phyloP scores from a whole-genome alignment of 495 filamentous ascomycete genomes.

The Schizothecium vesticola region DNA sequence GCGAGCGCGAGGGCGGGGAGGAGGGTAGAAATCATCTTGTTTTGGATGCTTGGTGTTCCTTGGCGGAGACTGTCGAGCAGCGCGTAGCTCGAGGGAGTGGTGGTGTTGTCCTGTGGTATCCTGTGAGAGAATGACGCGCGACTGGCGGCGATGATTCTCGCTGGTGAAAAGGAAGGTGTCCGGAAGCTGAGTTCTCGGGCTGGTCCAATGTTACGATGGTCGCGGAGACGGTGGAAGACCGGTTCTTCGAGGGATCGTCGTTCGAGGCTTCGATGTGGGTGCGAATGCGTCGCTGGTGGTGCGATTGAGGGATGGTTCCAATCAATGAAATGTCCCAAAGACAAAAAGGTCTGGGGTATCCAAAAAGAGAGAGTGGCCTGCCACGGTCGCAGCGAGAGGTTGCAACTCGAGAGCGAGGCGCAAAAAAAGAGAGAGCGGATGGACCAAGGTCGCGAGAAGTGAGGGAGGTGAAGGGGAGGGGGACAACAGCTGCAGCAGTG shows the following conservation, averaged over 20 bases:
- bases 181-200: not conserved
- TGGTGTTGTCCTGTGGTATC: not conserved
- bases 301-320: not conserved
- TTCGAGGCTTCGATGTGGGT: not conserved
- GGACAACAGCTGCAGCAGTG: not conserved
- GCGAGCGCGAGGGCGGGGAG: constrained; percentile 3
- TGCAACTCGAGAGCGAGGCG: not conserved
- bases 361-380: not conserved
- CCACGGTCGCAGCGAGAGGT: not conserved
- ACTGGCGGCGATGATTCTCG: not conserved
- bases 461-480: not conserved
- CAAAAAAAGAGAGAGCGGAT: not conserved
- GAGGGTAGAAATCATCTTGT: not conserved
- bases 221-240: not conserved
- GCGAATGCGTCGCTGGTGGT: not conserved
- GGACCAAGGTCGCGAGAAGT: not conserved
- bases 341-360: not conserved
- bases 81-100: not conserved
- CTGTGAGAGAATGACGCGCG: not conserved
- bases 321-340: not conserved
- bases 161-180: not conserved
- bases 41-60: not conserved
- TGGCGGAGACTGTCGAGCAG: not conserved
- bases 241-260: not conserved
- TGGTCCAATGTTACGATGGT: not conserved